Evolutionary conservation across 805 yeast species (phyloP).

Genomic region (Lipomyces spencermartinsiae): DNA sequence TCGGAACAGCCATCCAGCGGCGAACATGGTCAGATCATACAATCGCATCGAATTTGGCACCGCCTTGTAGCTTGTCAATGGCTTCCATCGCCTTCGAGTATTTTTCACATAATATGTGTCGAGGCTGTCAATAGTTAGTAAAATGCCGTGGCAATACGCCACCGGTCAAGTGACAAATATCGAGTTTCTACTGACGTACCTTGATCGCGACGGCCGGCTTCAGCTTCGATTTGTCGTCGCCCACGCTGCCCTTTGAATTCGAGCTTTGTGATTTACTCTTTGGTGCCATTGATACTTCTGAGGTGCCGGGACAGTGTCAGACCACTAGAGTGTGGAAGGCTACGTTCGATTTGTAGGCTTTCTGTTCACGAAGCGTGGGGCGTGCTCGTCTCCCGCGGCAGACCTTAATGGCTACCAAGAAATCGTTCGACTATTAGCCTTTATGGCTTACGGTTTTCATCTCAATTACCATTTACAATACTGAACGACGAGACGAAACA

Average conservation of each 20-base stretch:
- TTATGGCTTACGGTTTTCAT: no score
- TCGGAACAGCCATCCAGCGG: background rate
- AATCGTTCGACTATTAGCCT: no score
- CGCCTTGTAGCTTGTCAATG: conserved; percentile 29
- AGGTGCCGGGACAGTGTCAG: background rate
- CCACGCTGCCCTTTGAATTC: background rate
- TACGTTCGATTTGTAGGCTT: no score
- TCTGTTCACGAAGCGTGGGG: no score
- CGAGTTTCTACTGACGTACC: conserved; percentile 8
- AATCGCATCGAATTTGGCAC: conserved; percentile 35
- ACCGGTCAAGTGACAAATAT: background rate
- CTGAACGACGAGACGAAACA: background rate
- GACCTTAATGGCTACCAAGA: no score
- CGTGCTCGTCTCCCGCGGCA: no score
- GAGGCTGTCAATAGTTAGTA: conserved; percentile 20
- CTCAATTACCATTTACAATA: background rate
- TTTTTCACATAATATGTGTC: conserved; percentile 38
- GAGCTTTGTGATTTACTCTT: conserved; percentile 4
- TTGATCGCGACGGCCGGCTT: conserved; percentile 36
- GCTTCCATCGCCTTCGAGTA: conserved; percentile 36
- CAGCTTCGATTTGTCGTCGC: conserved; percentile 19
- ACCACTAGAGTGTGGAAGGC: background rate
- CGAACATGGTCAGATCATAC: conserved; percentile 13
- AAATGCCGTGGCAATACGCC: background rate
- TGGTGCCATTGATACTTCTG: conserved; percentile 13